Evolutionary conservation across 257 asterid species (phyloP).

Genomic region (Parsonsia alboflavescens): DNA sequence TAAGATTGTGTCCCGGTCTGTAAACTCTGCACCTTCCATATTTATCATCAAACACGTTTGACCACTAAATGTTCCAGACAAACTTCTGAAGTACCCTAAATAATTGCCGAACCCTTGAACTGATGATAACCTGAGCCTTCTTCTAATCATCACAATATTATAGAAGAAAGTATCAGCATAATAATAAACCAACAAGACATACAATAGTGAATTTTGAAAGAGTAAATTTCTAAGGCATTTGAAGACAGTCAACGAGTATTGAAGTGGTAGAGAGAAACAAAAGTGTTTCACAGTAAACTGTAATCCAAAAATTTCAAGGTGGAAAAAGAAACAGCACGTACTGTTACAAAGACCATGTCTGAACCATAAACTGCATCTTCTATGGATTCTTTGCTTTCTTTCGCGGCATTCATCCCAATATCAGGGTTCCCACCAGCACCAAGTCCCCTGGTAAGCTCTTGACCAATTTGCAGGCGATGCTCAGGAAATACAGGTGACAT

Average conservation of each 20-base stretch:
- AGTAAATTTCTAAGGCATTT: neutral
- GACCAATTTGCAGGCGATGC: constrained; percentile 80
- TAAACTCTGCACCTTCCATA: neutral
- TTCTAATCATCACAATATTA: neutral
- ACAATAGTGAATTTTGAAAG: neutral
- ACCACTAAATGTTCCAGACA: neutral
- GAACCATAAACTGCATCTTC: constrained; percentile 66
- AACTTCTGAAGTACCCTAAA: neutral
- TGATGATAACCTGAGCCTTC: neutral
- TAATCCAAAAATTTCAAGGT: constrained; percentile 4
- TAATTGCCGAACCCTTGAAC: neutral
- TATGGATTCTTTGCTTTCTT: constrained; percentile 74
- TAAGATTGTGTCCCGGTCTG: neutral
- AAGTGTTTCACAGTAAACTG: neutral
- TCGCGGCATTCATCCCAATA: constrained; percentile 89
- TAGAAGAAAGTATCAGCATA: neutral
- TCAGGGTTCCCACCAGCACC: constrained; percentile 99
- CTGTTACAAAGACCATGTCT: constrained; percentile 56
- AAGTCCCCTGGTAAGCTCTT: constrained; percentile 89
- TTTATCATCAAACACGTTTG: neutral
- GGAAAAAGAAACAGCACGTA: constrained; percentile 19
- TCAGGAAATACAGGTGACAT: constrained; percentile 73
- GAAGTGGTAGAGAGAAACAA: neutral
- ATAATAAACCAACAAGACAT: neutral
- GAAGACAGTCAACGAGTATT: neutral